phyloP scores from a whole-genome alignment of 257 asterid genomes.

The Fraxinus excelsior region DNA sequence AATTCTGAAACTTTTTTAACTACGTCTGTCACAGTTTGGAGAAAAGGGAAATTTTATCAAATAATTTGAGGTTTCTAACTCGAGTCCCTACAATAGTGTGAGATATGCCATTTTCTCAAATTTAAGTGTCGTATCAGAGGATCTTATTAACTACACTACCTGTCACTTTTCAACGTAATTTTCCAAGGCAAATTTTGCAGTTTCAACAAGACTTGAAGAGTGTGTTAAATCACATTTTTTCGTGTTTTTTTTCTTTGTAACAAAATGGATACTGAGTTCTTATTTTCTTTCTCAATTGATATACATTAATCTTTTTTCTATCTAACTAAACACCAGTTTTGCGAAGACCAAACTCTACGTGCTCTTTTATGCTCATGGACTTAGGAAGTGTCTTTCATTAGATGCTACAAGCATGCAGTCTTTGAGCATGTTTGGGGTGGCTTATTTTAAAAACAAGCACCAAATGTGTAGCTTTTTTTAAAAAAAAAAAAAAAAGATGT shows the following conservation, averaged over 20 bases:
- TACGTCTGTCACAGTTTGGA: background rate
- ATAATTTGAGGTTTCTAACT: background rate
- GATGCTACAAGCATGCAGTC: background rate
- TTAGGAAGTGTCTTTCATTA: background rate
- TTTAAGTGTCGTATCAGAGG: background rate
- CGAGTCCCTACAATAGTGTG: background rate
- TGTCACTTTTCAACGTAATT: background rate
- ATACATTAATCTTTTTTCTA: background rate
- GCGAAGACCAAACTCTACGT: background rate
- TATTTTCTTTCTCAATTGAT: background rate
- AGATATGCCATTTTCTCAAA: background rate
- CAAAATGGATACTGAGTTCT: background rate
- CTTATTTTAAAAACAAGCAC: too few relatives aligned
- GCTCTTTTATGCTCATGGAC: background rate
- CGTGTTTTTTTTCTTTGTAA: background rate
- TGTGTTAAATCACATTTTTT: background rate
- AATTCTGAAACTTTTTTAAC: background rate
- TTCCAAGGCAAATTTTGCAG: background rate
- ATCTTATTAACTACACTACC: background rate
- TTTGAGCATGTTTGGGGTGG: background rate
- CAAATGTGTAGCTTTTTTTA: too few relatives aligned
- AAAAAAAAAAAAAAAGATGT: too few relatives aligned
- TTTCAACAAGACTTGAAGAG: background rate
- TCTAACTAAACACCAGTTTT: background rate
- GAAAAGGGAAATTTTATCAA: background rate